Conservation (phyloP, 768 basidiomycete species). For the Tricholoma sp. region DNA sequence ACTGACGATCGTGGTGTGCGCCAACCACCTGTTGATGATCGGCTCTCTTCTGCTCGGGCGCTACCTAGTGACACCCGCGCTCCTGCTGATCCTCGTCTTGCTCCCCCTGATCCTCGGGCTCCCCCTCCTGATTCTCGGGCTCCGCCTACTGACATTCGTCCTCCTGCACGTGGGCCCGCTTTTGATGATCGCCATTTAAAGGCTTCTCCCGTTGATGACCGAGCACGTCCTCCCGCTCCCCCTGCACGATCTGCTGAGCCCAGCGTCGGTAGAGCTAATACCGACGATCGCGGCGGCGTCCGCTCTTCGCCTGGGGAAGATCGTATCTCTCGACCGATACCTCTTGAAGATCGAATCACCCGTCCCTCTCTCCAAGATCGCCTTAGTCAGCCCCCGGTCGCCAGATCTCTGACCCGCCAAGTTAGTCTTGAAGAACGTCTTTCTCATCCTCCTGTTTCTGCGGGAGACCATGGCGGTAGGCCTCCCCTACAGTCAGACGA, state of each 20-base stretch:
- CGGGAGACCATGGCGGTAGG: conserved; percentile 16
- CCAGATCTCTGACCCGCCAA: conserved; percentile 17
- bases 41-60: conserved; percentile 12
- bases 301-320: conserved; percentile 14
- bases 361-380: conserved; percentile 33
- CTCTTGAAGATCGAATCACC: conserved; percentile 36
- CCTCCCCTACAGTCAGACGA: conserved; percentile 11
- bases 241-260: conserved; percentile 15
- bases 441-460: conserved; percentile 24
- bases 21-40: conserved; percentile 12
- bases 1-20: conserved; percentile 2
- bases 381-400: conserved; percentile 25
- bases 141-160: conserved; percentile 21
- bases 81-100: conserved; percentile 25
- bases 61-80: conserved; percentile 17
- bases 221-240: conserved; percentile 12
- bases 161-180: conserved; percentile 12
- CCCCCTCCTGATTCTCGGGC: conserved; percentile 19
- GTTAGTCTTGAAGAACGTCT: conserved; percentile 39
- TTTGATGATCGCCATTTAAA: conserved; percentile 29
- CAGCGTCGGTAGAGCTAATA: conserved; percentile 14
- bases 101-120: conserved; percentile 20
- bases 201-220: conserved; percentile 25
- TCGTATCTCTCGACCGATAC: conserved; percentile 12
- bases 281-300: conserved; percentile 5